phyloP scores from a whole-genome alignment of 2,329 filamentous ascomycete species.

The Sclerotinia sclerotiorum region DNA sequence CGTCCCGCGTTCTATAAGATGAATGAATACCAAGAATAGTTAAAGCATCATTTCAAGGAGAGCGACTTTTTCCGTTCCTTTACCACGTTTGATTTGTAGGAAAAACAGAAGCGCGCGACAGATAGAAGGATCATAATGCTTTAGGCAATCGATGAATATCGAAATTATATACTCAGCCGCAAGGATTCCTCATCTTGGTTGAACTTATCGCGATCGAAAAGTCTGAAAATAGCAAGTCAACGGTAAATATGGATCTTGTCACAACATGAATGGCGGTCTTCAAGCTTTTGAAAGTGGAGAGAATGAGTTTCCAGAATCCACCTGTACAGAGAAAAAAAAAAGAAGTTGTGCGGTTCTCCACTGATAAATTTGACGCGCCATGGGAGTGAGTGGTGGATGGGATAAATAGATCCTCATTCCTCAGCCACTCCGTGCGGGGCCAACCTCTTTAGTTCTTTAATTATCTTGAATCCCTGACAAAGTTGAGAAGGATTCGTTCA shows the following conservation, averaged over 20 bases:
- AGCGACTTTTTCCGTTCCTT: neutral
- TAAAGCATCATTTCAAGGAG: neutral
- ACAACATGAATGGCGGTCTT: slow-evolving; percentile 3
- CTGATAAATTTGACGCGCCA: slow-evolving; percentile 11
- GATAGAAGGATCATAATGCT: neutral
- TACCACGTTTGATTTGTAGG: neutral
- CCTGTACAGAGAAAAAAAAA: neutral
- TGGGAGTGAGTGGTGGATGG: neutral
- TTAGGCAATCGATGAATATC: neutral
- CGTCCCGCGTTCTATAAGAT: neutral
- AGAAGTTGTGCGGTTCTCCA: neutral
- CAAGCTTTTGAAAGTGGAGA: slow-evolving; percentile 15
- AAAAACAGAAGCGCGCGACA: neutral
- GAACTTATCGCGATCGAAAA: neutral
- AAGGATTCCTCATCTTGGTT: neutral
- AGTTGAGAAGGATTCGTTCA: neutral
- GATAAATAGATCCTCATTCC: neutral
- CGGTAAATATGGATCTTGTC: neutral
- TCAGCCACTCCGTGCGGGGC: slow-evolving; percentile 15
- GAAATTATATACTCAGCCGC: slow-evolving; percentile 1
- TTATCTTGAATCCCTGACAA: slow-evolving; percentile 8
- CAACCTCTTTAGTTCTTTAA: slow-evolving; percentile 13
- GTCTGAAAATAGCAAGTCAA: slow-evolving; percentile 9
- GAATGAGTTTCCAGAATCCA: neutral
- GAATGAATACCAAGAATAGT: slow-evolving; percentile 2